These are phyloP conservation scores for Wickerhamiella hasegawae DNA, from an alignment of 805 yeast species.

Conservation along the genomic window DNA sequence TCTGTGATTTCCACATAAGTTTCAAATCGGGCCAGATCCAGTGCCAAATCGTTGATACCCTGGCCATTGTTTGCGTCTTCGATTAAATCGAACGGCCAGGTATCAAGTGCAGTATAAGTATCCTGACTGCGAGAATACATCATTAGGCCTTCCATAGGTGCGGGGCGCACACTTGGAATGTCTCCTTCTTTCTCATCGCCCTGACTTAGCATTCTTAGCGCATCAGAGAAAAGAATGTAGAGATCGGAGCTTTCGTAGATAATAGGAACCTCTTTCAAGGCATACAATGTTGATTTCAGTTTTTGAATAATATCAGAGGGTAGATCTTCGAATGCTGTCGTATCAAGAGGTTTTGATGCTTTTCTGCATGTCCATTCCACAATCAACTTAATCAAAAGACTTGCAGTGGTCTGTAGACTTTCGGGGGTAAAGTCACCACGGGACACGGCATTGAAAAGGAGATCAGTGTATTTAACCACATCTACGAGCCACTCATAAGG, in stretches of 20 bases:
- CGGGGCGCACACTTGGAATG: neutral
- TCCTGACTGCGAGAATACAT: constrained; percentile 13
- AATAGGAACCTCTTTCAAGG: constrained; percentile 1
- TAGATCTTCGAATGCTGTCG: no score
- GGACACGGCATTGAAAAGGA: no score
- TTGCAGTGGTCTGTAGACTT: no score
- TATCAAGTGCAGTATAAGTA: constrained; percentile 23
- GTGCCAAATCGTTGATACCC: constrained; percentile 36
- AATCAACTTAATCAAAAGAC: no score
- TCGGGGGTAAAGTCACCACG: no score
- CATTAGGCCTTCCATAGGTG: constrained; percentile 8
- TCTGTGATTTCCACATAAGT: constrained; percentile 33
- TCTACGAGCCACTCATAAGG: no score
- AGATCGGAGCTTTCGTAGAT: constrained; percentile 2
- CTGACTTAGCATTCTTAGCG: constrained; percentile 1
- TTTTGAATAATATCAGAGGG: neutral
- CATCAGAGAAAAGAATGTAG: constrained; percentile 2
- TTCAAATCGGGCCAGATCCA: constrained; percentile 39
- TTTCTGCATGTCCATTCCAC: no score
- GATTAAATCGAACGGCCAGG: constrained; percentile 38
- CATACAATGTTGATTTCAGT: neutral
- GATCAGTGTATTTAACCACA: no score
- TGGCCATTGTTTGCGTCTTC: constrained; percentile 38
- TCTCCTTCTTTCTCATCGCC: neutral
- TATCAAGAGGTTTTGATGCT: no score